Percentiles rank a stretch among this genome's conserved stretches.
Evolutionary conservation across 805 yeast species (phyloP).

Genomic region (Ogataea paraovalis): DNA sequence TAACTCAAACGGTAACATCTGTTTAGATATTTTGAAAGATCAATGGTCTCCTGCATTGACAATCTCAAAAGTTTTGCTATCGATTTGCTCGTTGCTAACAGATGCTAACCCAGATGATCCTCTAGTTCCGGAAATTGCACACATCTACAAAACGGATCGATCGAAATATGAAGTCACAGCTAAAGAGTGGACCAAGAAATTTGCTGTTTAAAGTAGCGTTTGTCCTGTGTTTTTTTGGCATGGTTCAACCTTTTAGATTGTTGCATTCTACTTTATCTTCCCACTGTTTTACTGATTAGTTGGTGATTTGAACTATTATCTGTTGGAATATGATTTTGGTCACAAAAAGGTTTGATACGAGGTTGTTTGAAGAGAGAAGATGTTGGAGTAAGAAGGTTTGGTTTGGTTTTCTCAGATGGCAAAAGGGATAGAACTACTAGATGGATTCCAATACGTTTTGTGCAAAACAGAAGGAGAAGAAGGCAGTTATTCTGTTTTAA

Average conservation of each 20-base stretch:
- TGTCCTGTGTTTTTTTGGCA: not conserved
- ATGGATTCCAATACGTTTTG: not conserved
- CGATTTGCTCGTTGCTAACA: constrained; percentile 91
- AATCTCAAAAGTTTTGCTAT: constrained; percentile 88
- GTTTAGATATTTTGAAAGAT: constrained; percentile 94
- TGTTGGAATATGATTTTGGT: not conserved
- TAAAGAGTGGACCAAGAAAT: constrained; percentile 97
- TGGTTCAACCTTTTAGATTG: not conserved
- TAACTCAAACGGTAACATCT: constrained; percentile 92
- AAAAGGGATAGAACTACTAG: not conserved
- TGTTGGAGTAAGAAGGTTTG: too few species aligned
- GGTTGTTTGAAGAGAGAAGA: too few species aligned
- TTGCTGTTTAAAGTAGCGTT: constrained; percentile 61
- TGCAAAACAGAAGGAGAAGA: not conserved
- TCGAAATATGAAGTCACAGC: constrained; percentile 95
- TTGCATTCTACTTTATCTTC: not conserved
- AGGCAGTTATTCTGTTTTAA: not conserved
- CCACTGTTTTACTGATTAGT: not conserved
- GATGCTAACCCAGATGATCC: constrained; percentile 99
- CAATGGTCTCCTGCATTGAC: constrained; percentile 99
- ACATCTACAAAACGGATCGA: constrained; percentile 90
- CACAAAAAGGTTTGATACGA: not conserved
- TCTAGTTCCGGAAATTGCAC: constrained; percentile 96
- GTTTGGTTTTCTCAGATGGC: not conserved
- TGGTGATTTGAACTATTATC: not conserved